phyloP scores from a whole-genome alignment of 2,329 filamentous ascomycete species.

The Penicillium sumatraense region DNA sequence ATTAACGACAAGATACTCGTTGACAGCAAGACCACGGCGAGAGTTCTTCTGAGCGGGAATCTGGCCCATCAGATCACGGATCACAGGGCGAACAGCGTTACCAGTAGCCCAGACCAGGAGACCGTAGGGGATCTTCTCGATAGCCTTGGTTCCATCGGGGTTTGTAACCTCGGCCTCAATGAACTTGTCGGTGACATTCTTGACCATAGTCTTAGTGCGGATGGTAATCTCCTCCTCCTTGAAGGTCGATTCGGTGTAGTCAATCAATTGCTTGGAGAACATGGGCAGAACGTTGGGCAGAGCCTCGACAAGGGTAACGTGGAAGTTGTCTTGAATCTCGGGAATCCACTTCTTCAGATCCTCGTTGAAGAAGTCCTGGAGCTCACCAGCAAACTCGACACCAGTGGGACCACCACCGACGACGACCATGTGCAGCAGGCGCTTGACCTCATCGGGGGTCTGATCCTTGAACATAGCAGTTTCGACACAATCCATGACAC shows the following conservation, averaged over 20 bases:
- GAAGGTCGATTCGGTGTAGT: constrained; percentile 99
- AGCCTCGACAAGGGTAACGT: constrained; percentile 95
- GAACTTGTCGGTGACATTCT: constrained; percentile 89
- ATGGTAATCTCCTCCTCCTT: constrained; percentile 98
- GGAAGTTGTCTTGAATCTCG: constrained; percentile 92
- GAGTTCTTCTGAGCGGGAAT: constrained; percentile 96
- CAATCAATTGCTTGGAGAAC: constrained; percentile 98
- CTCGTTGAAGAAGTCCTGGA: constrained; percentile 98
- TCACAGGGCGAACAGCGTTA: constrained; percentile 86
- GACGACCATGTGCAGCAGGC: constrained; percentile 97
- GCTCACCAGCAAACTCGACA: constrained; percentile 97
- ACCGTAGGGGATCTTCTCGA: constrained; percentile 86
- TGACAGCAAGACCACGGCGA: constrained; percentile 90
- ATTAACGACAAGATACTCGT: constrained; percentile 98
- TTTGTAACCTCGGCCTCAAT: constrained; percentile 86
- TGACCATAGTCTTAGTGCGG: constrained; percentile 98
- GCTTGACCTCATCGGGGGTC: constrained; percentile 81
- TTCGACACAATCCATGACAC: constrained; percentile 99
- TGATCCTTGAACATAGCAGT: constrained; percentile 99
- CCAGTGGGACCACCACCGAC: constrained; percentile 92
- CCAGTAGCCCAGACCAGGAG: constrained; percentile 98
- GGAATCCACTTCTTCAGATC: constrained; percentile 98
- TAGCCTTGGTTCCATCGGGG: constrained; percentile 81
- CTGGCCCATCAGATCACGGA: constrained; percentile 88
- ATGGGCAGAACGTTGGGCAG: constrained; percentile 92